phyloP scores from a whole-genome alignment of 2,329 filamentous ascomycete species.

The Phyllosticta citriasiana region DNA sequence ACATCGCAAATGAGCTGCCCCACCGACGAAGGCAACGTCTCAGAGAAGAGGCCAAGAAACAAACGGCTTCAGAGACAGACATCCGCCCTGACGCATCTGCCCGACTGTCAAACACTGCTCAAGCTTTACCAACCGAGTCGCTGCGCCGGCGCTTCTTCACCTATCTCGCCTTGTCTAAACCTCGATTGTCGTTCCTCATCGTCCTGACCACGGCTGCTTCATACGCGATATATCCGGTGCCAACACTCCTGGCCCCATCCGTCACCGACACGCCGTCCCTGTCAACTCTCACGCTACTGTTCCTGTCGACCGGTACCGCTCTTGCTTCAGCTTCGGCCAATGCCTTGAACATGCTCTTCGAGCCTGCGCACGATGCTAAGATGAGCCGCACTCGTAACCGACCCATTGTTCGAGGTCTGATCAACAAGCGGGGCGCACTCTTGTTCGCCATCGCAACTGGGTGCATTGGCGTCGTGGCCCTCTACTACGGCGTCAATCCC shows the following conservation, averaged over 20 bases:
- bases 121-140: constrained; percentile 45
- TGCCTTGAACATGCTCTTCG: constrained; percentile 94
- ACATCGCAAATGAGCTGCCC: constrained; percentile 19
- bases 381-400: constrained; percentile 92
- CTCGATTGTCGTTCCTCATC: constrained; percentile 82
- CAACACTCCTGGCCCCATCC: constrained; percentile 66
- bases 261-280: constrained; percentile 64
- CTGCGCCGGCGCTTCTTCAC: constrained; percentile 61
- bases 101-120: constrained; percentile 47
- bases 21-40: constrained; percentile 25
- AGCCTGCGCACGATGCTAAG: constrained; percentile 76
- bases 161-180: constrained; percentile 88
- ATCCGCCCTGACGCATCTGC: constrained; percentile 51
- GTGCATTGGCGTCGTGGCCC: constrained; percentile 54
- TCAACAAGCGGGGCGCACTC: constrained; percentile 61
- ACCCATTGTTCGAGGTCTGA: constrained; percentile 72
- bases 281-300: constrained; percentile 81
- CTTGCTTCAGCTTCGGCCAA: constrained; percentile 88
- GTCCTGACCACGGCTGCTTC: constrained; percentile 83
- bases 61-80: constrained; percentile 20
- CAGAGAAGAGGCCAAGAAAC: constrained; percentile 15
- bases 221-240: constrained; percentile 88
- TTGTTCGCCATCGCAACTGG: constrained; percentile 72
- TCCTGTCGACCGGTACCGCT: constrained; percentile 81
- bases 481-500: constrained; percentile 88